These are phyloP conservation scores for Pichia sp. DNA, from an alignment of 1,139 yeast species.

Conservation along the genomic window DNA sequence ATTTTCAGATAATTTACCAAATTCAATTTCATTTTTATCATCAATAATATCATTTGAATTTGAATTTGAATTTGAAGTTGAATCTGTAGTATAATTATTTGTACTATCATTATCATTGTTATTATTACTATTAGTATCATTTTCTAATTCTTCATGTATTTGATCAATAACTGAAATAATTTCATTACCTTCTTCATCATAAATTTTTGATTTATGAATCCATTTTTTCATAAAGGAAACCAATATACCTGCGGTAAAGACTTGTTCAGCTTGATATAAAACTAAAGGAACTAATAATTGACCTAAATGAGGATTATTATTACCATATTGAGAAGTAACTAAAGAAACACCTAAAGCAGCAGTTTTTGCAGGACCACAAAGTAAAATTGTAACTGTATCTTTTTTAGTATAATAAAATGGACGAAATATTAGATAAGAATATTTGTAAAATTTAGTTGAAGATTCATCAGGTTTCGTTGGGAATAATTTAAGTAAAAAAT, in stretches of 20 bases:
- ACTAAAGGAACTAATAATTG: constrained; percentile 74
- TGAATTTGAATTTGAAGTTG: no score
- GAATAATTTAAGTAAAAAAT: constrained; percentile 40
- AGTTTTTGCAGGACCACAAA: constrained; percentile 90
- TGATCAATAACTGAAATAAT: background rate
- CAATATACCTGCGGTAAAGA: constrained; percentile 29
- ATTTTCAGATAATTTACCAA: constrained; percentile 1
- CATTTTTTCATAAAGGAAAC: constrained; percentile 17
- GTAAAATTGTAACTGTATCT: constrained; percentile 74
- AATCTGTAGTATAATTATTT: background rate
- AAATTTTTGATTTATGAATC: constrained; percentile 12
- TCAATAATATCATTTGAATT: background rate
- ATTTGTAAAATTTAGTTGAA: constrained; percentile 37
- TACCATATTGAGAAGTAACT: constrained; percentile 73
- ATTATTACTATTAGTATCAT: background rate
- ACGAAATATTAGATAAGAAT: constrained; percentile 38
- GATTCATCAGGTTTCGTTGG: constrained; percentile 39
- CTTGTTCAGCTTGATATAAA: constrained; percentile 81
- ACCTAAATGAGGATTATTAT: constrained; percentile 55
- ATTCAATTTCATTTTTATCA: constrained; percentile 1
- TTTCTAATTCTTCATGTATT: background rate
- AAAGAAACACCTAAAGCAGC: constrained; percentile 88
- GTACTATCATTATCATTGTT: background rate
- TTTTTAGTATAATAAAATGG: constrained; percentile 66
- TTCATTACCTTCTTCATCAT: background rate